Evolutionary conservation across 495 filamentous ascomycete species (phyloP), one percentile per base, ranked within the genome.

Genomic region (Penicillium chermesinum): DNA sequence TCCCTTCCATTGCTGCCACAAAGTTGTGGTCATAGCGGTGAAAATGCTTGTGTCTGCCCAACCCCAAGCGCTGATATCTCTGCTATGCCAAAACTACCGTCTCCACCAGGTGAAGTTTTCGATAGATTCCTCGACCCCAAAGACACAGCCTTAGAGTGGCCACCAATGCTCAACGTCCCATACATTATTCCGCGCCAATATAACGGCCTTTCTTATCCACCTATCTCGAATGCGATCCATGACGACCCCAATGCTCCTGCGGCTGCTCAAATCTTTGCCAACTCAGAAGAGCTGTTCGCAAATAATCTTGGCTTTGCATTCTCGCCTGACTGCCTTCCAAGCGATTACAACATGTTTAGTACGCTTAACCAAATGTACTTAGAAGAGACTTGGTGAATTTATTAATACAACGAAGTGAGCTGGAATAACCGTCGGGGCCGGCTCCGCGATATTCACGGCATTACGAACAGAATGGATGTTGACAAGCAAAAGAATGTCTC

Each of bases 311-410:
- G 59, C 13, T 57, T 54, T 52, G 59, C 59, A 1, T 62, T 62
- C 35, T 50, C 53, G 3, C 50, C 53, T 2, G 56, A 62, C 32
- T 57, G 41, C 35, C 46, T 59, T 8, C 59, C 59, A 5, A 62
- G 59, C 16, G 59, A 62, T 34, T 62, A 62, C 34, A 62, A 57
- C 38, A 62, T 62, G 50, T 62, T 59, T 38, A 56, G 59, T 43
- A 59, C 59, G 1, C 45, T 62, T 38, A 59, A 57, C 32, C 59
- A 62, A 17, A 57, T 57, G 50, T 59, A 62, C 40, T 37, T 57
- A 44, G 56, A 62, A 35, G 53, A 59, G 34, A 54, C 22, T 8
- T 59, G 53, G 59, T 62, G 40, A 57, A n/a, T n/a, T n/a, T n/a
- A n/a, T n/a, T n/a, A n/a, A n/a, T n/a, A n/a, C n/a, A n/a, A n/a